Evolutionary conservation across 768 basidiomycete genomes (phyloP), one percentile per base, ranked within the genome.

Genomic region (Xanthoconium purpureum): DNA sequence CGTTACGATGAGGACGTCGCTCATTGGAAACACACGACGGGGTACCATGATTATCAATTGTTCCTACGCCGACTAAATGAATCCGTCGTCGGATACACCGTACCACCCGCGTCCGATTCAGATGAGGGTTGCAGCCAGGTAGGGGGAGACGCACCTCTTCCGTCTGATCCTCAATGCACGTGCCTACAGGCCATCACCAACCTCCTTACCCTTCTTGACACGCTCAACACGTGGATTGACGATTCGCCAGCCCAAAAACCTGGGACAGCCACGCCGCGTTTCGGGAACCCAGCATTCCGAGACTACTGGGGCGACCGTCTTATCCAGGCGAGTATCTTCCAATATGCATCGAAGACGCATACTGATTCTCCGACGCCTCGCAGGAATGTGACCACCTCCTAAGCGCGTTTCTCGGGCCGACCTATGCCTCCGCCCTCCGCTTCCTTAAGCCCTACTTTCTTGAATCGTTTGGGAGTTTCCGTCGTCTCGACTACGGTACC

Each of bases 401-500:
- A 50, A 62, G 61, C 32, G 56, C 61, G 15, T 74, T 88, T 44
- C 74, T 93, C 11, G 78, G 80, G 6, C 55, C 74, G 14, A 69
- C 75, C 14, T 77, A 77, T 39, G 67, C 66, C 18, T 58, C 71
- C 15, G 79, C 77, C 8, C 75, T 84, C 37, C 84, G 85, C 3
- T 83, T 87, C 53, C 68, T 98, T 50, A 82, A 84, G 36, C 91
- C 94, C 1, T 90, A 96, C 61, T 72, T 98, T 32, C 63, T 89
- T 52, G 78, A 84, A 3, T 88, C 94, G 1, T 98, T 98, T 70
- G 97, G 97, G 9, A 94, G 90, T 5, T 89, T 92, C 64, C 80
- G 82, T 13, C 84, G 97, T 52, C 84, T 98, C 75, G 97, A 99
- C 77, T 98, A 98, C 67, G 96, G 97, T 1, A 94, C 92, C 5